Evolutionary conservation across 257 asterid genomes (phyloP).

Genomic region (Nicotiana attenuata): DNA sequence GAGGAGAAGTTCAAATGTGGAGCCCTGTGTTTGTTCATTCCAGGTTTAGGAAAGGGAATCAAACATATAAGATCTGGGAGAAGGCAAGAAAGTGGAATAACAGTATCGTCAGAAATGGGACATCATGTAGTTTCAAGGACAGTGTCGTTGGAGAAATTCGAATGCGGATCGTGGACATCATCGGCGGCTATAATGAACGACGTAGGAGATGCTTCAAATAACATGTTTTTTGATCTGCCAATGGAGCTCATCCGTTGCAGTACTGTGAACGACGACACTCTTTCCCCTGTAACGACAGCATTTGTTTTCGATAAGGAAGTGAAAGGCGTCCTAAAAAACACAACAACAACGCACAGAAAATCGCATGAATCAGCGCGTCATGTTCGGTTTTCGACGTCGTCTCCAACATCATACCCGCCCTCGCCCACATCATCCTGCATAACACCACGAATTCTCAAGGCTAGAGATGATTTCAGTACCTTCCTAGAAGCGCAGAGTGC

Average conservation of each 20-base stretch:
- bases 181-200: conserved; percentile 33
- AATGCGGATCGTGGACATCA: conserved; percentile 81
- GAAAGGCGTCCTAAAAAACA: conserved; percentile 57
- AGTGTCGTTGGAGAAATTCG: conserved; percentile 71
- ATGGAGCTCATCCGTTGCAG: conserved; percentile 63
- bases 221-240: conserved; percentile 73
- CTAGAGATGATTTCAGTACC: conserved; percentile 56
- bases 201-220: conserved; percentile 34
- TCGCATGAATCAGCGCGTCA: conserved; percentile 47
- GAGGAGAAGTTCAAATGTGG: conserved; percentile 63
- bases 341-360: conserved; percentile 11
- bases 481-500: conserved; percentile 70
- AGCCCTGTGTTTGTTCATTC: conserved; percentile 67
- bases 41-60: conserved; percentile 53
- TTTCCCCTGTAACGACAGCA: conserved; percentile 57
- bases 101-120: conserved; percentile 10
- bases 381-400: conserved; percentile 61
- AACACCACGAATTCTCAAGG: conserved; percentile 44
- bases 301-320: conserved; percentile 60
- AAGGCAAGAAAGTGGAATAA: conserved; percentile 34
- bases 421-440: conserved; percentile 40
- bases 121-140: conserved; percentile 44
- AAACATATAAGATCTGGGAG: conserved; percentile 35
- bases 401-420: conserved; percentile 30
- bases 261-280: conserved; percentile 39